These are phyloP conservation scores for Galerina sulciceps DNA, from an alignment of 768 basidiomycete genomes.

Conservation along the genomic window DNA sequence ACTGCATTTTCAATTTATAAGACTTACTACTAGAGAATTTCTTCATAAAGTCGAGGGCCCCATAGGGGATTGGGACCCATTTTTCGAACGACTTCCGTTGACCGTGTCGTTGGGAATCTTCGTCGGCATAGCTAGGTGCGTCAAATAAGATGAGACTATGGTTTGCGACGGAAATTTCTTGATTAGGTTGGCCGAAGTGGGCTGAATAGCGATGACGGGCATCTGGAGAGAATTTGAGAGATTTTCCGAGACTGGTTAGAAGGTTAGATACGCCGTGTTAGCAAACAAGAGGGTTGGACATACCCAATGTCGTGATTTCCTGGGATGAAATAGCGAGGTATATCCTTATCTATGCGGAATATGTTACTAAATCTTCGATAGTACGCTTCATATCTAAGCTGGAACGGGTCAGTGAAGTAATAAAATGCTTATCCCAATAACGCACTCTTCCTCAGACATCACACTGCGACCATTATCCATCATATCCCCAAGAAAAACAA, in stretches of 20 bases:
- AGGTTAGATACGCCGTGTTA: constrained; percentile 24
- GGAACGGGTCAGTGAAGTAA: not conserved
- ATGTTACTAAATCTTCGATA: constrained; percentile 70
- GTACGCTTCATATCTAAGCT: constrained; percentile 74
- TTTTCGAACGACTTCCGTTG: constrained; percentile 42
- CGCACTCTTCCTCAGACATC: constrained; percentile 74
- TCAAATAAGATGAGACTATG: constrained; percentile 78
- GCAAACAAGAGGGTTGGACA: constrained; percentile 12
- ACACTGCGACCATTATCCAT: constrained; percentile 80
- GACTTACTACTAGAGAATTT: constrained; percentile 40
- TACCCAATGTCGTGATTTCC: constrained; percentile 94
- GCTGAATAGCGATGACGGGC: constrained; percentile 62
- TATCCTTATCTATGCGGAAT: constrained; percentile 52
- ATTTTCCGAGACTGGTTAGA: constrained; percentile 48
- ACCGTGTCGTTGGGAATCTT: constrained; percentile 58
- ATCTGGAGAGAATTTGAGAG: constrained; percentile 47
- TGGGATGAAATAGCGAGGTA: constrained; percentile 74
- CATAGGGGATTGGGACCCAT: constrained; percentile 53
- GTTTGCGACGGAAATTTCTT: constrained; percentile 64
- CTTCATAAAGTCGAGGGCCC: constrained; percentile 59
- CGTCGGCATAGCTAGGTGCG: constrained; percentile 74
- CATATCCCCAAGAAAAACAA: constrained; percentile 92
- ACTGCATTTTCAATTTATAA: not conserved
- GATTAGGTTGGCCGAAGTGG: constrained; percentile 79
- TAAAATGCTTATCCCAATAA: not conserved